Conservation (phyloP, 768 basidiomycete genomes). For the Holtermanniella nyarrowii region DNA sequence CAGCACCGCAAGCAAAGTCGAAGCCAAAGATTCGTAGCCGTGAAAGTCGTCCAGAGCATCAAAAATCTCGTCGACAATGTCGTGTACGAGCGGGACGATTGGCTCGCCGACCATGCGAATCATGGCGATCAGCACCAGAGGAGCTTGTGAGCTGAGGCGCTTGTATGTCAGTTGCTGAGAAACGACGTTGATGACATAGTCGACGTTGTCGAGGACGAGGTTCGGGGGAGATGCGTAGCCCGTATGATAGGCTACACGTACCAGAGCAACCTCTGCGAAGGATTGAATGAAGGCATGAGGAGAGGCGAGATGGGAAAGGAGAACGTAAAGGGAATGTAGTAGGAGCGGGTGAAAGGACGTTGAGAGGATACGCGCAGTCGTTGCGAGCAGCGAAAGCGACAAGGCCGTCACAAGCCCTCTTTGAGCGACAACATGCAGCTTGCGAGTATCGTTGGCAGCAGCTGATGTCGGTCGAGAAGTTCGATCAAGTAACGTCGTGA, state of each 20-base stretch:
- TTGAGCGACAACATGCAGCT: conserved; percentile 44
- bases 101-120: conserved; percentile 76
- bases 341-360: conserved; percentile 62
- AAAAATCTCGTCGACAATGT: conserved; percentile 95
- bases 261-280: conserved; percentile 65
- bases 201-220: conserved; percentile 84
- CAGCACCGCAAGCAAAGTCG: conserved; percentile 77
- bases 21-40: conserved; percentile 76
- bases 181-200: conserved; percentile 86
- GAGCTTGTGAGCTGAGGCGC: conserved; percentile 77
- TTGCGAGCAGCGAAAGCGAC: conserved; percentile 63
- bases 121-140: conserved; percentile 74
- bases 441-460: conserved; percentile 21
- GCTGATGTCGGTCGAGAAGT: conserved; percentile 29
- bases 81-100: conserved; percentile 78
- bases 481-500: conserved; percentile 49
- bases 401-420: conserved; percentile 59
- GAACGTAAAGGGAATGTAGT: conserved; percentile 69
- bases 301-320: conserved; percentile 77
- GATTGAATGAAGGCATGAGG: conserved; percentile 55
- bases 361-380: conserved; percentile 61
- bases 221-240: conserved; percentile 85
- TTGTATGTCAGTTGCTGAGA: conserved; percentile 65
- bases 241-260: conserved; percentile 58
- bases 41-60: conserved; percentile 93